A percentile compares a stretch with the other conserved stretches of the same genome.
Evolutionary conservation across 225 moss, liverwort and hornwort species (phyloP).

Genomic region (Takakia lepidozioides): DNA sequence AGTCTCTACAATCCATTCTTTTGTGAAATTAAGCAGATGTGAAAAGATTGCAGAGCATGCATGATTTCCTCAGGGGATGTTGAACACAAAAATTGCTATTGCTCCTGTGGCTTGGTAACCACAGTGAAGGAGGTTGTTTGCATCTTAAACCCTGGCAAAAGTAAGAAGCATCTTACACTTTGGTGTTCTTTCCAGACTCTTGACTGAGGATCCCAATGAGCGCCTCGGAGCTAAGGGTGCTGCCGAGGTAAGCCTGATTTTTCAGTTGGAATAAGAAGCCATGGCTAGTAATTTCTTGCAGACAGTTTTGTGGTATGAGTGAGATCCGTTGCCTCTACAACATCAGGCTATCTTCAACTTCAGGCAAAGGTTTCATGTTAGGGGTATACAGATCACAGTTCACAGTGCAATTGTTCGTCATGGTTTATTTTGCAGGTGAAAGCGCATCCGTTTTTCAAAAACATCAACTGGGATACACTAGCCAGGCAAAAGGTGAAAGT

Average conservation of each 20-base stretch:
- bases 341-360: no score
- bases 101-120: no score
- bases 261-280: no score
- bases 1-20: constrained; percentile 1
- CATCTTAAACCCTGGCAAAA: no score
- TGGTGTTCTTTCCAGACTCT: constrained; percentile 54
- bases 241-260: constrained; percentile 60
- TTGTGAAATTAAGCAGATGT: not conserved
- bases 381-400: not conserved
- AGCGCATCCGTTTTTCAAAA: constrained; percentile 86
- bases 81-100: no score
- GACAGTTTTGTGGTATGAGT: no score
- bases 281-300: no score
- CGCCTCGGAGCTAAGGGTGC: constrained; percentile 97
- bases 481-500: constrained; percentile 76
- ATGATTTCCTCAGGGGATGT: no score
- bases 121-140: no score
- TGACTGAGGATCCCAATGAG: constrained; percentile 82
- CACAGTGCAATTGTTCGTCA: not conserved
- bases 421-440: constrained; percentile 58
- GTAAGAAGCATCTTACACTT: no score
- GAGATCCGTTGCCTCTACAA: no score
- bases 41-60: not conserved
- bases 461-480: constrained; percentile 93
- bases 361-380: no score